Base-by-base conservation (phyloP, 306 rosid genomes). In the Fagus sylvatica region DNA sequence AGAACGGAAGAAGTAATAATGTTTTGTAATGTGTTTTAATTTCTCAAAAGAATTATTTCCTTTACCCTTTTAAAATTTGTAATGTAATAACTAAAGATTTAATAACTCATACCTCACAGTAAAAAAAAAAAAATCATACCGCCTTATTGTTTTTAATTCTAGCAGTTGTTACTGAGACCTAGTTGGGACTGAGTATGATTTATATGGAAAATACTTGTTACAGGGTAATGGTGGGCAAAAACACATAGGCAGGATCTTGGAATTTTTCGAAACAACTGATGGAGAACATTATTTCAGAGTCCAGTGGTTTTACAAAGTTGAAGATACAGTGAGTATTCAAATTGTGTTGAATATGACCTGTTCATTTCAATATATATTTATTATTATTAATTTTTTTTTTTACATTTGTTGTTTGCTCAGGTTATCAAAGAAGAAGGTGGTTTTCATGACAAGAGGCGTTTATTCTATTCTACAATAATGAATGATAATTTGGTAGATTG, bases 271-370 rank as follows among this genome's bases (percentile, higher is more conserved):
- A 75, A 90, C 97, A 85, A 87, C 92, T 61, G 80, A 85, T 66
- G 85, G 82, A 53, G 81, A 84, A 79, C 79, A 84, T 34, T 92
- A 90, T 86, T 92, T 94, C 79, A 87, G 97, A 84, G 96, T 86
- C 74, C 98, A 92, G 77, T 94, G 98, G 98, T 94, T 92, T 88
- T 94, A 90, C 78, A 83, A 89, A 78, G 88, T 90, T 82, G 91
- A 94, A 89, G 97, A 94, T 82, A 94, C 98, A 33, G 98, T 94
- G 87, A 90, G 90, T 75, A 69, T 82, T 11, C 53, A 36, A 68
- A 41, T 54, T 43, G 68, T 49, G 15, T 74, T 43, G 76, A 71
- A 71, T 53, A 60, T 71, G 60, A 46, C 78, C 42, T 82, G 69
- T 70, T 61, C 57, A 67, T 75, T 42, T 74, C 19, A 39, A 56